Conservation (phyloP, 2,329 filamentous ascomycete species). For the Arthrinium puccinioides region DNA sequence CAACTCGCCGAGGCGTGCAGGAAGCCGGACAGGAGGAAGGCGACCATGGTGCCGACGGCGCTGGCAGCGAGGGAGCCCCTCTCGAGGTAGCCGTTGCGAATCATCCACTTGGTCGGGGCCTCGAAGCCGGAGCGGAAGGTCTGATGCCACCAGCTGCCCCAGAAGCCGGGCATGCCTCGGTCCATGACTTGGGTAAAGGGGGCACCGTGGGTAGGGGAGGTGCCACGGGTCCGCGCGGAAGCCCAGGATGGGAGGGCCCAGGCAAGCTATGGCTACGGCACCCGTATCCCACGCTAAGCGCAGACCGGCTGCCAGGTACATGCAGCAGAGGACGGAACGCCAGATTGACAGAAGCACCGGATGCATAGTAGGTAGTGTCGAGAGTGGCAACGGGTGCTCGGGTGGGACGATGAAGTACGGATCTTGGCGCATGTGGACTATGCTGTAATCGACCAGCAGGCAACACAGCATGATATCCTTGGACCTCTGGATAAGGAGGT, state of each 20-base stretch:
- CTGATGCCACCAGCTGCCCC: slow-evolving; percentile 89
- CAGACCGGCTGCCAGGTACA: slow-evolving; percentile 53
- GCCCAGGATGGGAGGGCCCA: slow-evolving; percentile 45
- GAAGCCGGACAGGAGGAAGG: slow-evolving; percentile 59
- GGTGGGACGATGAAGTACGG: slow-evolving; percentile 64
- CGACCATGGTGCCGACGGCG: slow-evolving; percentile 32
- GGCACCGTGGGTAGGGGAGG: slow-evolving; percentile 48
- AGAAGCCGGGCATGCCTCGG: slow-evolving; percentile 70
- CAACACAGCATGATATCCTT: slow-evolving; percentile 48
- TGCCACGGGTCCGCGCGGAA: slow-evolving; percentile 43
- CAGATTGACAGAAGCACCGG: slow-evolving; percentile 41
- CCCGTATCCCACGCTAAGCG: slow-evolving; percentile 51
- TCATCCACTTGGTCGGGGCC: slow-evolving; percentile 46
- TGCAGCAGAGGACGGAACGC: slow-evolving; percentile 48
- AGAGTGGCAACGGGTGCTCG: slow-evolving; percentile 28
- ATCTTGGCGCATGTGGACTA: slow-evolving; percentile 64
- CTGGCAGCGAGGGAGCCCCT: slow-evolving; percentile 19
- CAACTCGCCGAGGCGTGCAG: slow-evolving; percentile 67
- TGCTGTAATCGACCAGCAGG: slow-evolving; percentile 62
- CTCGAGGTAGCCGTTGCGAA: slow-evolving; percentile 29
- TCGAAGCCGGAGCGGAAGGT: slow-evolving; percentile 70
- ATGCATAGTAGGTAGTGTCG: slow-evolving; percentile 34
- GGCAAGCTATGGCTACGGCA: slow-evolving; percentile 47
- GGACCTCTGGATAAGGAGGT: slow-evolving; percentile 36
- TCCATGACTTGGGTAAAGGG: slow-evolving; percentile 49